A percentile compares a stretch with the other conserved stretches of the same genome.
These are phyloP conservation scores for Zymoseptoria brevis DNA, from an alignment of 2,329 filamentous ascomycete genomes.

Conservation along the genomic window DNA sequence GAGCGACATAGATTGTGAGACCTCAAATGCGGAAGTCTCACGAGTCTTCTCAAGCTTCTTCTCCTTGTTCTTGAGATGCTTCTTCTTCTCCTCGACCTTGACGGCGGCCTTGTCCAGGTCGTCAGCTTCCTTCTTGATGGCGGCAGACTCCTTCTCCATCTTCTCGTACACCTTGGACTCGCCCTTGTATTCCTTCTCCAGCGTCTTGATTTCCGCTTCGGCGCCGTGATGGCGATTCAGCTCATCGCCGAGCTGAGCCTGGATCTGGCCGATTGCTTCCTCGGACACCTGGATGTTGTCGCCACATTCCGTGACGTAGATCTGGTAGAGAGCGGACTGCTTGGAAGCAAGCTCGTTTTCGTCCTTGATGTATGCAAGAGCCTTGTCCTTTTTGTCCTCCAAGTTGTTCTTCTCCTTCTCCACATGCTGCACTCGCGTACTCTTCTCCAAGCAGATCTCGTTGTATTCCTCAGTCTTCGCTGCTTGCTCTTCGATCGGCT, in stretches of 20 bases:
- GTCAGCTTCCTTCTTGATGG: slow-evolving; percentile 74
- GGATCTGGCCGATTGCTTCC: slow-evolving; percentile 85
- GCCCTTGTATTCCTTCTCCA: slow-evolving; percentile 76
- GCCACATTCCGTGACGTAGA: slow-evolving; percentile 79
- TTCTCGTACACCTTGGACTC: slow-evolving; percentile 76
- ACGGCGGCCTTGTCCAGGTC: slow-evolving; percentile 94
- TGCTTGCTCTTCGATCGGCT: slow-evolving; percentile 89
- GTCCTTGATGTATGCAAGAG: slow-evolving; percentile 76
- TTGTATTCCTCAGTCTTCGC: slow-evolving; percentile 86
- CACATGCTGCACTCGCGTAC: slow-evolving; percentile 87
- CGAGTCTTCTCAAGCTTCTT: slow-evolving; percentile 93
- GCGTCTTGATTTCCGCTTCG: slow-evolving; percentile 79
- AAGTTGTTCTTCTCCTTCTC: slow-evolving; percentile 92
- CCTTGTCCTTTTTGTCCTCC: slow-evolving; percentile 95
- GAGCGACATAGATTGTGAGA: slow-evolving; percentile 65
- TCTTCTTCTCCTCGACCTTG: slow-evolving; percentile 96
- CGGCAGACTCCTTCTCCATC: slow-evolving; percentile 74
- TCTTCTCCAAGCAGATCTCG: slow-evolving; percentile 92
- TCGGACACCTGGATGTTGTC: slow-evolving; percentile 84
- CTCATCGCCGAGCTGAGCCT: slow-evolving; percentile 76
- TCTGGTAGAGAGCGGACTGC: slow-evolving; percentile 84
- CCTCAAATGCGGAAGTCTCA: slow-evolving; percentile 64
- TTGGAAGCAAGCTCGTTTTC: slow-evolving; percentile 89
- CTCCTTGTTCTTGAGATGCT: slow-evolving; percentile 81
- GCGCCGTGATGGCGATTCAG: slow-evolving; percentile 85